Evolutionary conservation across 139 green algal species (phyloP).

Genomic region (Chlorella sp.): DNA sequence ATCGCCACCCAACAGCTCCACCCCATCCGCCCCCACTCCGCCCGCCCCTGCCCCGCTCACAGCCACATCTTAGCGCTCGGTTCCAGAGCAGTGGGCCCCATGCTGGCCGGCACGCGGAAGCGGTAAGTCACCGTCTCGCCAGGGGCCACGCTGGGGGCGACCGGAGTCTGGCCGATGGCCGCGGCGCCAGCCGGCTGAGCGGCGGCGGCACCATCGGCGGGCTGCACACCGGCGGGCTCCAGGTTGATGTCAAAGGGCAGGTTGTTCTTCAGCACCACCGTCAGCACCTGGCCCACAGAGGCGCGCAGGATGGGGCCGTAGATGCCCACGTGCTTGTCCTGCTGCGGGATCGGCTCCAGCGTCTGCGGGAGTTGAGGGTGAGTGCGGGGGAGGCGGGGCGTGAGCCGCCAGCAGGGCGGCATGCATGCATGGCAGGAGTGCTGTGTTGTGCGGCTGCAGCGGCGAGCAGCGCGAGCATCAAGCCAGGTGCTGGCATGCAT

Average conservation of each 20-base stretch:
- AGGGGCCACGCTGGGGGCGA: neutral
- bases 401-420: neutral
- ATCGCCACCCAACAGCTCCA: too few species aligned
- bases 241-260: slow-evolving; percentile 38
- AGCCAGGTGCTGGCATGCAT: neutral
- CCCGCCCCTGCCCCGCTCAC: neutral
- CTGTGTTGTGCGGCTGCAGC: neutral
- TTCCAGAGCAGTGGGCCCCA: slow-evolving; percentile 6
- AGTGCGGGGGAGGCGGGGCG: neutral
- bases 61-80: slow-evolving; percentile 41
- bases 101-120: slow-evolving; percentile 28
- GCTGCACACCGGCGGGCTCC: slow-evolving; percentile 30
- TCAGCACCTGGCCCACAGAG: slow-evolving; percentile 40
- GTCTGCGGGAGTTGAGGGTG: neutral
- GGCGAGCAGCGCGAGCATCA: too few species aligned
- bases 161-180: too few species aligned
- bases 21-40: too few species aligned
- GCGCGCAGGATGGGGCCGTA: slow-evolving; percentile 30
- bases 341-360: neutral
- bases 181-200: neutral
- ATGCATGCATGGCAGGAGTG: neutral
- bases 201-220: neutral
- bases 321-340: slow-evolving; percentile 15
- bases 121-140: slow-evolving; percentile 21
- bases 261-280: slow-evolving; percentile 49